These are phyloP conservation scores for Saturnispora ahearnii DNA, from an alignment of 805 yeast species.

Conservation along the genomic window DNA sequence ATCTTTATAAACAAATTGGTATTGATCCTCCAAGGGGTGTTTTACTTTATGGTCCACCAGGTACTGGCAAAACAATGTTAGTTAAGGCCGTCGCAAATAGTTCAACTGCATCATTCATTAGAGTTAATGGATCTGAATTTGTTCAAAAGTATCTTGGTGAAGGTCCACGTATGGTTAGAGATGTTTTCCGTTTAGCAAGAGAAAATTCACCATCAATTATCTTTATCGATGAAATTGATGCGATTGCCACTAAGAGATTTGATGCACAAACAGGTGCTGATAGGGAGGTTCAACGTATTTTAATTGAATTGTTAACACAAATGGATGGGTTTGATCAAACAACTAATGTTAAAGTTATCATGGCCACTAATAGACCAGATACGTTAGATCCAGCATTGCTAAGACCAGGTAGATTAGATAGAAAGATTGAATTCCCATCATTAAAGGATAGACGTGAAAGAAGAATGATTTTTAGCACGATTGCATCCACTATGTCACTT, in stretches of 20 bases:
- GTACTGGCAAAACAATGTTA: conserved; percentile 98
- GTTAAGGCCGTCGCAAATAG: conserved; percentile 98
- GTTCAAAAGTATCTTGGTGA: conserved; percentile 98
- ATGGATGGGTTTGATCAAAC: conserved; percentile 99
- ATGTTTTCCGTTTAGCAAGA: conserved; percentile 92
- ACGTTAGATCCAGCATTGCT: conserved; percentile 96
- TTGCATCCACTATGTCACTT: conserved; percentile 94
- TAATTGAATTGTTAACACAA: conserved; percentile 90
- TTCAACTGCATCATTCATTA: conserved; percentile 89
- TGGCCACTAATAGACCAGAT: conserved; percentile 99
- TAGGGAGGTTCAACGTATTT: conserved; percentile 96
- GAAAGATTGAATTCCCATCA: conserved; percentile 96
- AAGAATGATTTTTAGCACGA: conserved; percentile 89
- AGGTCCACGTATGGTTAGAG: conserved; percentile 99
- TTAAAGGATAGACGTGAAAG: conserved; percentile 96
- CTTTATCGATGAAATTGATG: conserved; percentile 97
- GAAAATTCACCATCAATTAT: conserved; percentile 96
- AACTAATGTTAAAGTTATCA: conserved; percentile 91
- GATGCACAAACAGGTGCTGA: conserved; percentile 99
- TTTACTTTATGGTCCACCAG: conserved; percentile 97
- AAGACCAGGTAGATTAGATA: conserved; percentile 97
- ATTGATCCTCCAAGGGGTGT: conserved; percentile 99
- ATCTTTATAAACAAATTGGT: conserved; percentile 93
- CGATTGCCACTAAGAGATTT: conserved; percentile 97
- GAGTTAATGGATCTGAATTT: conserved; percentile 96